A percentile compares a stretch with the other conserved stretches of the same genome.
phyloP scores from a whole-genome alignment of 768 basidiomycete species.

The Aureoboletus auriporus region DNA sequence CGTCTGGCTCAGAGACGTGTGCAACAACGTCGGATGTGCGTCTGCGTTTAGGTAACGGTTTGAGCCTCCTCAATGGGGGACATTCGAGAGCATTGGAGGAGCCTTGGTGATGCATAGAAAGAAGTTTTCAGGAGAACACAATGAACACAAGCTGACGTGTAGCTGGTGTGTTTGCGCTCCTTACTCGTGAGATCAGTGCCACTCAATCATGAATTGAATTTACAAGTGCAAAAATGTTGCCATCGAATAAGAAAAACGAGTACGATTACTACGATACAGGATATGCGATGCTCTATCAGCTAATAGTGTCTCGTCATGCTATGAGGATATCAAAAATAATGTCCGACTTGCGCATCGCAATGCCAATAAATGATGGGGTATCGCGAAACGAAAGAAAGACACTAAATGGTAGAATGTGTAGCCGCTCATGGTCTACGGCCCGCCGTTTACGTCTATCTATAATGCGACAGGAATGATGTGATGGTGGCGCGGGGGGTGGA shows the following conservation, averaged over 20 bases:
- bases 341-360: slow-evolving; percentile 49
- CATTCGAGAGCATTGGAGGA: slow-evolving; percentile 63
- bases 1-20: slow-evolving; percentile 23
- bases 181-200: slow-evolving; percentile 20
- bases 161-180: slow-evolving; percentile 2
- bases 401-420: slow-evolving; percentile 32
- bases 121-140: too few species aligned
- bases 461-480: slow-evolving; percentile 27
- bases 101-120: slow-evolving; percentile 46
- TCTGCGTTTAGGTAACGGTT: slow-evolving; percentile 75
- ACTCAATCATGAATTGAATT: too few species aligned
- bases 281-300: slow-evolving; percentile 65
- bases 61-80: slow-evolving; percentile 59
- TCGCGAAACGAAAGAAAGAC: slow-evolving; percentile 51
- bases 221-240: slow-evolving; percentile 6
- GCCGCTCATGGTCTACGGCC: slow-evolving; percentile 46
- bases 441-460: slow-evolving; percentile 43
- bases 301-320: slow-evolving; percentile 60
- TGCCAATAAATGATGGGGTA: slow-evolving; percentile 41
- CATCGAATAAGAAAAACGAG: slow-evolving; percentile 28
- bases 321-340: slow-evolving; percentile 36
- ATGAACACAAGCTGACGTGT: slow-evolving; percentile 28
- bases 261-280: slow-evolving; percentile 41
- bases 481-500: slow-evolving; percentile 19
- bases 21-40: slow-evolving; percentile 41